These are phyloP conservation scores for Jaltomata sinuosa DNA, from an alignment of 257 asterid genomes.

Conservation along the genomic window DNA sequence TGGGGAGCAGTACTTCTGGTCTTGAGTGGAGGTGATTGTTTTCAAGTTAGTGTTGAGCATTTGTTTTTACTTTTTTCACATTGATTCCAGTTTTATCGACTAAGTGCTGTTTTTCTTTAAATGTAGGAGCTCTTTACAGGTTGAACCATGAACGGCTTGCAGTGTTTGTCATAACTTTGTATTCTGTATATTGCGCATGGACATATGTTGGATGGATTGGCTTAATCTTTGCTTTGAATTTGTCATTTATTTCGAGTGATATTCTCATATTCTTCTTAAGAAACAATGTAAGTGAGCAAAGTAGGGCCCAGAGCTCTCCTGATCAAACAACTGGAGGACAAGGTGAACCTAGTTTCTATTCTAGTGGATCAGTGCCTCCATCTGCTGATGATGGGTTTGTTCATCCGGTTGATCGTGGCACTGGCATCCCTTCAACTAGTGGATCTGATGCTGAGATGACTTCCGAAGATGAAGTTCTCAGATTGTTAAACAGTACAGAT, in stretches of 20 bases:
- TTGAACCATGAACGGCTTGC: slow-evolving; percentile 59
- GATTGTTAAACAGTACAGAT: slow-evolving; percentile 70
- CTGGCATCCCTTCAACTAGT: slow-evolving; percentile 80
- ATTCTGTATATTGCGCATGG: slow-evolving; percentile 79
- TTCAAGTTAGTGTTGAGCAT: slow-evolving; percentile 6
- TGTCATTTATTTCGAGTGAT: slow-evolving; percentile 85
- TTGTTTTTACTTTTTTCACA: not conserved
- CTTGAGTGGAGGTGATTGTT: slow-evolving; percentile 61
- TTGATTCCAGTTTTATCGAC: not conserved
- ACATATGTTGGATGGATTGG: slow-evolving; percentile 80
- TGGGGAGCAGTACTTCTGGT: slow-evolving; percentile 62
- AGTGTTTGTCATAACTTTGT: slow-evolving; percentile 48
- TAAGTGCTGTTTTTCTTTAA: slow-evolving; percentile 15
- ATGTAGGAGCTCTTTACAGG: slow-evolving; percentile 59
- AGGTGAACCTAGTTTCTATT: slow-evolving; percentile 37
- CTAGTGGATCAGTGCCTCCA: slow-evolving; percentile 41
- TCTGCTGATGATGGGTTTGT: slow-evolving; percentile 31
- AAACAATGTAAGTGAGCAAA: slow-evolving; percentile 48
- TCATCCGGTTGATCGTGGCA: slow-evolving; percentile 33
- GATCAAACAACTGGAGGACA: slow-evolving; percentile 55
- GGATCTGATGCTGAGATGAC: slow-evolving; percentile 67
- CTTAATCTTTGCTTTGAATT: slow-evolving; percentile 55
- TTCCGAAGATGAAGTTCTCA: slow-evolving; percentile 72
- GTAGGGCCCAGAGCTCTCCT: slow-evolving; percentile 35
- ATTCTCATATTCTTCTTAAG: slow-evolving; percentile 57